phyloP scores from a whole-genome alignment of 495 filamentous ascomycete species.

The Penicillium coffeae region DNA sequence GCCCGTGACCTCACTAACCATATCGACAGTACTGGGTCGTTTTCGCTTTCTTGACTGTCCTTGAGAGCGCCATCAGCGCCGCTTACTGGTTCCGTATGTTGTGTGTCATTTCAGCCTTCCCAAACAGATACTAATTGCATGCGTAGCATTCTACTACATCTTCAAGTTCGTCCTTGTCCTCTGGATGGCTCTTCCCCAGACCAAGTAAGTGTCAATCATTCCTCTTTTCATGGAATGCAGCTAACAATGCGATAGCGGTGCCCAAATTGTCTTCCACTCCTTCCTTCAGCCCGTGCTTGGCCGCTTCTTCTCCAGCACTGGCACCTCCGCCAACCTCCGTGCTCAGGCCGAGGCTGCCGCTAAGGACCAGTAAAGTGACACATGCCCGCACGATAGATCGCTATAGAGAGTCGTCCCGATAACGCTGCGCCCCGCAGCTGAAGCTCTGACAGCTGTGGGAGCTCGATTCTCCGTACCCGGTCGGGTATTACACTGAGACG shows the following conservation, averaged over 20 bases:
- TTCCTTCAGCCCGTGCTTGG: conserved; percentile 87
- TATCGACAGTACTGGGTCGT: conserved; percentile 90
- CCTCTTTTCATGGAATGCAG: not conserved
- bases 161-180: conserved; percentile 97
- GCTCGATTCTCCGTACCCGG: conserved; percentile 14
- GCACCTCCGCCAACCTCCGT: conserved; percentile 83
- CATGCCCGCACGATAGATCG: conserved; percentile 5
- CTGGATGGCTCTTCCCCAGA: conserved; percentile 95
- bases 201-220: conserved; percentile 59
- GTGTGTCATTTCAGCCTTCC: not conserved
- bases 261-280: conserved; percentile 93
- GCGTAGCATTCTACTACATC: conserved; percentile 91
- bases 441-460: conserved; percentile 11
- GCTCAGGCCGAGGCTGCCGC: conserved; percentile 78
- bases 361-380: conserved; percentile 42
- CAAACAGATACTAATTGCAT: conserved; percentile 11
- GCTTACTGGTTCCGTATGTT: conserved; percentile 94
- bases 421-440: conserved; percentile 6
- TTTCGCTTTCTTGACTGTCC: conserved; percentile 84
- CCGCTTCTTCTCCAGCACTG: conserved; percentile 77
- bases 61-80: conserved; percentile 89
- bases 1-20: conserved; percentile 13
- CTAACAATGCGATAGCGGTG: conserved; percentile 61
- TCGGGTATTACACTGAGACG: conserved; percentile 5
- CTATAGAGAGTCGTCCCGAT: conserved; percentile 19